These are phyloP conservation scores for Choanephora cucurbitarum DNA, from an alignment of 371 early-diverging fungal genomes.

Conservation along the genomic window DNA sequence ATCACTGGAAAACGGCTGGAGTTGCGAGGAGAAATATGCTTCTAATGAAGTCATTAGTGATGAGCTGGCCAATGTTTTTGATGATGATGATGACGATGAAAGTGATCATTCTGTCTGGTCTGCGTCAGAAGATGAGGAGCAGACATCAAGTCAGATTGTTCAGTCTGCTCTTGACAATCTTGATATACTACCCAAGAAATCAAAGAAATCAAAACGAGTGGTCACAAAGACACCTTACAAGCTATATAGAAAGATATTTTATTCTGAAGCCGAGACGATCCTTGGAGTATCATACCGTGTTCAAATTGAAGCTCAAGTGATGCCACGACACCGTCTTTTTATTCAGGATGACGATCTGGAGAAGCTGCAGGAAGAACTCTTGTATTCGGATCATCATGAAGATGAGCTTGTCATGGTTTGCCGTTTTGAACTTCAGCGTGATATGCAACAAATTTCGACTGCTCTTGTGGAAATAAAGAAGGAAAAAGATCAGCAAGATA, in stretches of 20 bases:
- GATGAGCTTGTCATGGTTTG: slow-evolving; percentile 30
- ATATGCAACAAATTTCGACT: slow-evolving; percentile 11
- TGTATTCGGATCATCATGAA: slow-evolving; percentile 5
- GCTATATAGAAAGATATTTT: slow-evolving; percentile 28
- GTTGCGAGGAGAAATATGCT: slow-evolving; percentile 1
- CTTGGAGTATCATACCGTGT: slow-evolving; percentile 40
- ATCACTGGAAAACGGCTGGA: slow-evolving; percentile 23
- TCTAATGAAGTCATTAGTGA: slow-evolving; percentile 6
- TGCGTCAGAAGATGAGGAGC: slow-evolving; percentile 12
- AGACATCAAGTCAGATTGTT: not conserved
- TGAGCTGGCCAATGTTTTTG: slow-evolving; percentile 8
- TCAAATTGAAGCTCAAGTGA: slow-evolving; percentile 37
- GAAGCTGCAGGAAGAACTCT: slow-evolving; percentile 2
- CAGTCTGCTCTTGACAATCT: not conserved
- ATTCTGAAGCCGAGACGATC: slow-evolving; percentile 35
- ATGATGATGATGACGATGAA: slow-evolving; percentile 5
- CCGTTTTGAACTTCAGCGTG: slow-evolving; percentile 44
- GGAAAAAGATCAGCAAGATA: slow-evolving; percentile 6
- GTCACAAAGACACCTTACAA: slow-evolving; percentile 4
- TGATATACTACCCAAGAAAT: slow-evolving; percentile 1
- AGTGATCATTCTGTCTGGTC: slow-evolving; percentile 23
- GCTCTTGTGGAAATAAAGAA: slow-evolving; percentile 6
- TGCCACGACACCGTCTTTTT: slow-evolving; percentile 25
- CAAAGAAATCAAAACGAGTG: not conserved
- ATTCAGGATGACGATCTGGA: slow-evolving; percentile 17